A percentile compares a stretch with the other conserved stretches of the same genome.
Evolutionary conservation across 2,329 filamentous ascomycete species (phyloP).

Genomic region (Lachnellula willkommii): DNA sequence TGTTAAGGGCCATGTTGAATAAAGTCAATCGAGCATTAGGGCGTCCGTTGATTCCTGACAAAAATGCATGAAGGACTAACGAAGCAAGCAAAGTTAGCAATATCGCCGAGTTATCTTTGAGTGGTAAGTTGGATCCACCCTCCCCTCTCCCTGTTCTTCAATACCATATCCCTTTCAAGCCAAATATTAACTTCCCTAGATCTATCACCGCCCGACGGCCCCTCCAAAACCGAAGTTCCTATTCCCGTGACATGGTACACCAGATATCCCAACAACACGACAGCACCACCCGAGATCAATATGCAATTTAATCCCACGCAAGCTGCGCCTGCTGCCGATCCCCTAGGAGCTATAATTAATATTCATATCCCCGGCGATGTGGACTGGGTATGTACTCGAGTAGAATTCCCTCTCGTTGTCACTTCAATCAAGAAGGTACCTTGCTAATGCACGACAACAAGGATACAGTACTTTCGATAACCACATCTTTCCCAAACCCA

Average conservation of each 20-base stretch:
- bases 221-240: background rate
- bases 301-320: background rate
- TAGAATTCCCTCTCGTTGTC: background rate
- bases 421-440: background rate
- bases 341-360: background rate
- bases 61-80: background rate
- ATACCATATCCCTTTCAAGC: background rate
- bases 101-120: slow-evolving; percentile 8
- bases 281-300: slow-evolving; percentile 3
- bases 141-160: background rate
- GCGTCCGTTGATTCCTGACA: background rate
- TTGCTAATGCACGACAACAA: background rate
- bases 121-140: slow-evolving; percentile 2
- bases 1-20: slow-evolving; percentile 19
- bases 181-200: background rate
- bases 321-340: background rate
- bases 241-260: background rate
- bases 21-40: slow-evolving; percentile 12
- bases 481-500: slow-evolving; percentile 3
- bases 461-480: slow-evolving; percentile 7
- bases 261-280: background rate
- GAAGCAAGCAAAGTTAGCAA: background rate
- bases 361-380: background rate
- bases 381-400: slow-evolving; percentile 20
- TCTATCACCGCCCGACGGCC: background rate